Evolutionary conservation across 257 asterid species (phyloP).

Genomic region (Coffea eugenioides): DNA sequence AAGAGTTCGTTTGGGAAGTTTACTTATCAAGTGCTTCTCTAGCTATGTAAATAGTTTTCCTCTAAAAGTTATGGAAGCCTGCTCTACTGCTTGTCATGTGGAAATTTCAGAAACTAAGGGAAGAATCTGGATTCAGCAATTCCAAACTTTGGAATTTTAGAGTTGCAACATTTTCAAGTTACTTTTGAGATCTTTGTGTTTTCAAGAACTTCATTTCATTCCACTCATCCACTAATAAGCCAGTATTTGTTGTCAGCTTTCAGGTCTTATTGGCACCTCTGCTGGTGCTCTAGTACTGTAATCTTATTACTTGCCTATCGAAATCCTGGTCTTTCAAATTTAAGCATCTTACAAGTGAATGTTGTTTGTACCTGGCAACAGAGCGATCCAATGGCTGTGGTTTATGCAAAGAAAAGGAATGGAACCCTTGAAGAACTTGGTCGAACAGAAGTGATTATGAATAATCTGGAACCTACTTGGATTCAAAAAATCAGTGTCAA

Average conservation of each 20-base stretch:
- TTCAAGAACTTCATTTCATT: neutral
- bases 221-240: neutral
- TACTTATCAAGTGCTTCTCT: neutral
- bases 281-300: neutral
- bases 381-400: conserved; percentile 96
- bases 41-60: neutral
- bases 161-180: neutral
- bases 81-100: neutral
- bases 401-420: conserved; percentile 57
- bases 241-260: neutral
- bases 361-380: conserved; percentile 32
- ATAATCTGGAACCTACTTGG: conserved; percentile 69
- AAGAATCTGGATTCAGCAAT: neutral
- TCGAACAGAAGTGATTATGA: conserved; percentile 84
- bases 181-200: neutral
- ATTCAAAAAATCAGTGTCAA: conserved; percentile 60
- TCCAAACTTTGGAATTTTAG: neutral
- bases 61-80: neutral
- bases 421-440: conserved; percentile 61
- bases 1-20: neutral
- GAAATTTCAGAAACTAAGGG: too few relatives aligned
- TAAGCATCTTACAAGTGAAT: neutral
- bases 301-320: neutral
- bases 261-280: neutral
- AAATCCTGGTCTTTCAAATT: neutral